Evolutionary conservation across 768 basidiomycete genomes (phyloP).

Genomic region (Pulveroboletus sp.): DNA sequence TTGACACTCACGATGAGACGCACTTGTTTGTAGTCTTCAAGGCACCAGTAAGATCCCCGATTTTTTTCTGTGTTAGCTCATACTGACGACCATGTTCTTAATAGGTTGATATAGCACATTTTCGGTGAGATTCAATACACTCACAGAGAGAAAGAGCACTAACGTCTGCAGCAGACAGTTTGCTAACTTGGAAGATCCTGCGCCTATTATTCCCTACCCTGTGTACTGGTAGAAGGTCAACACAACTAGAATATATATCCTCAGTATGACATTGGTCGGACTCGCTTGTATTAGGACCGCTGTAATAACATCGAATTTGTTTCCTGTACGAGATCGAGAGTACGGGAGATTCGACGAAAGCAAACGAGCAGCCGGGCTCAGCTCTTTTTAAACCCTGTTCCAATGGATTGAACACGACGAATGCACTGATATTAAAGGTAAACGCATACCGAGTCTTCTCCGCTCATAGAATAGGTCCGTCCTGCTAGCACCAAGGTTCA

Average conservation of each 20-base stretch:
- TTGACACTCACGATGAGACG: slow-evolving; percentile 76
- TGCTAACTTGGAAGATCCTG: slow-evolving; percentile 54
- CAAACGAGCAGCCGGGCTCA: slow-evolving; percentile 5
- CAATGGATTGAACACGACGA: background rate
- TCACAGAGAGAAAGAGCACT: slow-evolving; percentile 3
- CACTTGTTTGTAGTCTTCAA: slow-evolving; percentile 91
- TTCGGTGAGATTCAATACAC: slow-evolving; percentile 45
- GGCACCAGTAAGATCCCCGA: slow-evolving; percentile 48
- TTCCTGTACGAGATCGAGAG: background rate
- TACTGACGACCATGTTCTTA: slow-evolving; percentile 7
- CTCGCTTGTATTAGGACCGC: slow-evolving; percentile 2
- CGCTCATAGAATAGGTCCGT: slow-evolving; percentile 92
- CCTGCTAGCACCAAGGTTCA: slow-evolving; percentile 90
- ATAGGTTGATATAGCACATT: slow-evolving; percentile 69
- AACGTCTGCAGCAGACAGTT: slow-evolving; percentile 38
- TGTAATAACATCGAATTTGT: background rate
- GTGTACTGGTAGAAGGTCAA: slow-evolving; percentile 44
- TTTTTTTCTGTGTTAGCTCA: background rate
- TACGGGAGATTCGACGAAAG: no score
- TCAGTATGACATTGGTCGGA: background rate
- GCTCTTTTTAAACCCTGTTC: slow-evolving; percentile 32
- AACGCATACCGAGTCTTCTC: slow-evolving; percentile 64
- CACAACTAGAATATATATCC: slow-evolving; percentile 2
- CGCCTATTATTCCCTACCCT: slow-evolving; percentile 59
- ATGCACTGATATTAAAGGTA: background rate